phyloP scores from a whole-genome alignment of 345 rosid genomes.

The Pugionium cornutum region DNA sequence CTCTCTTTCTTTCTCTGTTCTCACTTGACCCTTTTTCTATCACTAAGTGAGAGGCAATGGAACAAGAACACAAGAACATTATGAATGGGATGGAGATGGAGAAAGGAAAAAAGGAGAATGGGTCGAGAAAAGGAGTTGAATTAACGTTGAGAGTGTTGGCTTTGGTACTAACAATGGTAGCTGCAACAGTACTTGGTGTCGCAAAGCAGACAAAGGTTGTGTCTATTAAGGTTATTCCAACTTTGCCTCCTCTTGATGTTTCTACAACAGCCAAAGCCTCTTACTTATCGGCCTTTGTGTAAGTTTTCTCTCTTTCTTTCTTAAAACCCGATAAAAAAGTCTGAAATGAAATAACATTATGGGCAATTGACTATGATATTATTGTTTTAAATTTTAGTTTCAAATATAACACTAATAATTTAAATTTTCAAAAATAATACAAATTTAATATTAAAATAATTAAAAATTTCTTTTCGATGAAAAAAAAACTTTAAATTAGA shows the following conservation, averaged over 20 bases:
- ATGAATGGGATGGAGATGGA: conserved; percentile 38
- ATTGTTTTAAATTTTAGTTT: too few species aligned
- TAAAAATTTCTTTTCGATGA: too few species aligned
- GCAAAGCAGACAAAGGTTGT: conserved; percentile 52
- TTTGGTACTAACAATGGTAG: conserved; percentile 50
- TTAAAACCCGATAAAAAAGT: too few species aligned
- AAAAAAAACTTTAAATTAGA: too few species aligned
- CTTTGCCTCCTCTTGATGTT: conserved; percentile 55
- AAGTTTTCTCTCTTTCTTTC: conserved; percentile 37
- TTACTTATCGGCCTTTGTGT: conserved; percentile 68
- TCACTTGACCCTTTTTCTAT: not conserved
- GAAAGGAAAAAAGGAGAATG: conserved; percentile 12
- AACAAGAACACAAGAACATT: conserved; percentile 27
- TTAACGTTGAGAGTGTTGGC: conserved; percentile 52
- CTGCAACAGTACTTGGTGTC: conserved; percentile 53
- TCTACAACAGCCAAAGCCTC: conserved; percentile 56
- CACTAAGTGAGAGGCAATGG: conserved; percentile 8
- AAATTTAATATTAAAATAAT: too few species aligned
- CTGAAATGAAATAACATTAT: too few species aligned
- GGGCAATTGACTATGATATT: too few species aligned
- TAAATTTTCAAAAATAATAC: too few species aligned
- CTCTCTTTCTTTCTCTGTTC: not conserved
- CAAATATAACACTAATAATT: too few species aligned
- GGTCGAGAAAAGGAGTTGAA: conserved; percentile 26
- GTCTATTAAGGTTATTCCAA: conserved; percentile 43